phyloP scores from a whole-genome alignment of 345 rosid species.

The Gossypium turneri region DNA sequence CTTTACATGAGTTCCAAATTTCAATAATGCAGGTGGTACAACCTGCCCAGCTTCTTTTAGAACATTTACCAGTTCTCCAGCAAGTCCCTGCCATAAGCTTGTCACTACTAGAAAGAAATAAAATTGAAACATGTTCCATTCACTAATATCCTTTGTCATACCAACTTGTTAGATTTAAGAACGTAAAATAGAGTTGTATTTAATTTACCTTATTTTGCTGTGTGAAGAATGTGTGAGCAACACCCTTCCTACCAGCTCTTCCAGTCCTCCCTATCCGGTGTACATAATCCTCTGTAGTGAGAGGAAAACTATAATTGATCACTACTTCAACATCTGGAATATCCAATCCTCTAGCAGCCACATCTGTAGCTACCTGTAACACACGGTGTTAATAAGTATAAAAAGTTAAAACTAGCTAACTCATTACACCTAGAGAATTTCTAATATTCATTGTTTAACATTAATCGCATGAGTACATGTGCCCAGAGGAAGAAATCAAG shows the following conservation, averaged over 20 bases:
- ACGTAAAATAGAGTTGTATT: not conserved
- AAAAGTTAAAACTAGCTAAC: not conserved
- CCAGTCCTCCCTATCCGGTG: constrained; percentile 97
- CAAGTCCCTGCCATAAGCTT: constrained; percentile 54
- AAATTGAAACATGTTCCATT: not conserved
- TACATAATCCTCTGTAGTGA: constrained; percentile 90
- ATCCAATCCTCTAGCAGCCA: constrained; percentile 94
- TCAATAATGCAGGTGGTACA: constrained; percentile 75
- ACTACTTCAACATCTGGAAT: constrained; percentile 96
- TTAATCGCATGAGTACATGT: not conserved
- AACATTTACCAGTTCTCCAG: constrained; percentile 95
- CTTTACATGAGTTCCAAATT: constrained; percentile 94
- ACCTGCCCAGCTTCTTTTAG: constrained; percentile 85
- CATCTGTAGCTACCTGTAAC: constrained; percentile 89
- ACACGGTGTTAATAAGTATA: constrained; percentile 6
- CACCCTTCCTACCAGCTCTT: constrained; percentile 95
- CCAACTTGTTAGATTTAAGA: not conserved
- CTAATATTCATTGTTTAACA: not conserved
- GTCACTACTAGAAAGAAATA: not conserved
- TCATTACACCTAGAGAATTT: constrained; percentile 14
- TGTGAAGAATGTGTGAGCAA: constrained; percentile 92
- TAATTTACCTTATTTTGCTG: constrained; percentile 67
- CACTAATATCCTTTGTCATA: not conserved
- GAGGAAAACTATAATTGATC: constrained; percentile 90
- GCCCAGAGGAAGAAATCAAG: not conserved